Evolutionary conservation across 2,329 filamentous ascomycete genomes (phyloP), one percentile per base, ranked within the genome.

Genomic region (Fusarium euwallaceae): DNA sequence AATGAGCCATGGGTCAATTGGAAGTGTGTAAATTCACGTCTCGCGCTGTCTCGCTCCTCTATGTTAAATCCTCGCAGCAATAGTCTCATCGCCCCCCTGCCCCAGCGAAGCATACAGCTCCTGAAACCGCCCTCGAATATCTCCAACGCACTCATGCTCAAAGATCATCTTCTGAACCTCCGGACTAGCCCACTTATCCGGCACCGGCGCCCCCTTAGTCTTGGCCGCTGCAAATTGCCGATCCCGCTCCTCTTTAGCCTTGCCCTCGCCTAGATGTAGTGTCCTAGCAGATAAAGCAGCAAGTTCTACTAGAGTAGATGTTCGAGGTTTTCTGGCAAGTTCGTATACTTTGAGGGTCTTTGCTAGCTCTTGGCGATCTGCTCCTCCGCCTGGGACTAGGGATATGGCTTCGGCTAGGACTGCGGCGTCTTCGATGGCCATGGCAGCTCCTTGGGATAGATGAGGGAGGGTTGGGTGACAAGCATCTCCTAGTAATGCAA

Each of bases 151-250:
- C n/a, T 73, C 70, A 12, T 72, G 56, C 29, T 63, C 53, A 16
- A 69, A 69, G 20, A 73, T 67, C 70, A 73, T 73, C 32, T 73
- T 55, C 37, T 73, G 71, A 4, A 73, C 34, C 32, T 73, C 71
- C 1, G 71, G 71, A 10, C 70, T 73, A 3, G 67, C 71, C 71
- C 71, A 73, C 8, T 61, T 73, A 32, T 73, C 71, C 3, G 71
- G 71, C 12, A 73, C 20, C 1, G 70, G 59, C 4, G 43, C 34
- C 3, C 22, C 29, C 1, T 20, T n/a, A 2, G 6, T 66, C 56
- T 34, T 43, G 0, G 67, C 56, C 24, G 39, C 69, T 2, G 61
- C 69, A n/a, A 71, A 71, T 11, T 71, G 55, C 0, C 45, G 55
- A 43, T 71, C 69, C 1, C 69, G 32, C 17, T 71, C 61, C 11